These are phyloP conservation scores for Neofusicoccum umdonicola DNA, from an alignment of 2,329 filamentous ascomycete genomes.

Conservation along the genomic window DNA sequence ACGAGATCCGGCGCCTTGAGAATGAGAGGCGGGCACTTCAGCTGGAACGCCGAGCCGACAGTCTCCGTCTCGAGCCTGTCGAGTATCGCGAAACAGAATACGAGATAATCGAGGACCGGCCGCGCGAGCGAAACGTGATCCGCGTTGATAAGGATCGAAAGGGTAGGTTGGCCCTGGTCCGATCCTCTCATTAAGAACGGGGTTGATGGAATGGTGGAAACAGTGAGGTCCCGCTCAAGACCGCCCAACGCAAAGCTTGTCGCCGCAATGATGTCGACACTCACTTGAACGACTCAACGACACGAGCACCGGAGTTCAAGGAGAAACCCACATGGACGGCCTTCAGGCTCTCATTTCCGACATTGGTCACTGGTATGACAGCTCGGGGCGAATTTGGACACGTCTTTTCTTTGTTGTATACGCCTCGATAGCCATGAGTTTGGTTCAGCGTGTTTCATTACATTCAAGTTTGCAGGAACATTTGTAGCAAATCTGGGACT, in stretches of 20 bases:
- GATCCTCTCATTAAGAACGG: slow-evolving; percentile 59
- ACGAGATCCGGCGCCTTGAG: slow-evolving; percentile 71
- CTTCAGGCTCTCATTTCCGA: not conserved
- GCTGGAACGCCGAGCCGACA: slow-evolving; percentile 52
- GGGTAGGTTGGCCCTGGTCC: slow-evolving; percentile 90
- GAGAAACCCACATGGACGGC: not conserved
- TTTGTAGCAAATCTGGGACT: not conserved
- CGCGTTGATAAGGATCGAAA: slow-evolving; percentile 85
- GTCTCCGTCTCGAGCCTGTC: slow-evolving; percentile 4
- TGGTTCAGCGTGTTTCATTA: not conserved
- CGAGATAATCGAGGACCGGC: slow-evolving; percentile 63
- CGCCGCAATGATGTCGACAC: slow-evolving; percentile 44
- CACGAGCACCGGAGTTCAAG: not conserved
- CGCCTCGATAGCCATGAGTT: not conserved
- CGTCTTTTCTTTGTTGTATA: not conserved
- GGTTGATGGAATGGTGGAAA: slow-evolving; percentile 29
- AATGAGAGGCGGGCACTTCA: slow-evolving; percentile 59
- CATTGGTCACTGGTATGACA: slow-evolving; percentile 7
- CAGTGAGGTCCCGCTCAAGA: slow-evolving; percentile 27
- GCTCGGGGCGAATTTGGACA: not conserved
- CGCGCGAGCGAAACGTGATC: slow-evolving; percentile 53
- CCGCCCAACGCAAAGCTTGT: slow-evolving; percentile 44
- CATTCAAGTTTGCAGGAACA: not conserved
- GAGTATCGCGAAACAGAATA: slow-evolving; percentile 48
- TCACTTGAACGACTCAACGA: slow-evolving; percentile 29